These are phyloP conservation scores for Mycosphaerelloides madeirae DNA, from an alignment of 2,329 filamentous ascomycete genomes.

Conservation along the genomic window DNA sequence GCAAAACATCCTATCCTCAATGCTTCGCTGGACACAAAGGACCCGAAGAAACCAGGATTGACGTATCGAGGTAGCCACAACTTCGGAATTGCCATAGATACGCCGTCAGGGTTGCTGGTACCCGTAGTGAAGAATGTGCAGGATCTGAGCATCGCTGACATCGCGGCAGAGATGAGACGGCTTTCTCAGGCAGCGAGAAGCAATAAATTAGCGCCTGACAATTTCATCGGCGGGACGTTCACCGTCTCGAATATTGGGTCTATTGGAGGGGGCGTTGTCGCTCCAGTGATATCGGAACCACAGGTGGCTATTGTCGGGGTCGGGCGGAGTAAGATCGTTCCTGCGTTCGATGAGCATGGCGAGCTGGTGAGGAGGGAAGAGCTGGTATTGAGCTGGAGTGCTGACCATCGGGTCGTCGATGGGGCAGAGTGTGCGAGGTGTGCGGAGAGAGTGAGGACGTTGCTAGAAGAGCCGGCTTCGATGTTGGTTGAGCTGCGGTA, in stretches of 20 bases:
- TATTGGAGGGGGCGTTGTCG: slow-evolving; percentile 87
- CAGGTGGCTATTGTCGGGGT: slow-evolving; percentile 91
- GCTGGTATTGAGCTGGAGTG: slow-evolving; percentile 92
- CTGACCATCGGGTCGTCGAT: slow-evolving; percentile 90
- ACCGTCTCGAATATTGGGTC: slow-evolving; percentile 96
- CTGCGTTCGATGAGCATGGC: slow-evolving; percentile 61
- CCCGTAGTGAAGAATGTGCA: slow-evolving; percentile 86
- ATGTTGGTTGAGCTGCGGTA: slow-evolving; percentile 80
- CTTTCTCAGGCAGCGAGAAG: slow-evolving; percentile 67
- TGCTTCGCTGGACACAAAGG: slow-evolving; percentile 66
- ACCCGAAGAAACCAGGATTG: slow-evolving; percentile 64
- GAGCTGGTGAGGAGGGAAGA: slow-evolving; percentile 70
- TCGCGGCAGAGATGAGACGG: slow-evolving; percentile 70
- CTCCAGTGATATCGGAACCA: slow-evolving; percentile 82
- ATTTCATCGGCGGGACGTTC: slow-evolving; percentile 83
- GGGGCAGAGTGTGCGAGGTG: slow-evolving; percentile 91
- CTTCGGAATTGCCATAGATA: slow-evolving; percentile 94
- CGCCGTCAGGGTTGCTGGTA: slow-evolving; percentile 79
- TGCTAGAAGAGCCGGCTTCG: slow-evolving; percentile 77
- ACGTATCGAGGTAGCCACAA: slow-evolving; percentile 82
- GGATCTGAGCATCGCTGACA: slow-evolving; percentile 67
- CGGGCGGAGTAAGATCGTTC: slow-evolving; percentile 73
- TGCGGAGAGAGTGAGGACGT: slow-evolving; percentile 70
- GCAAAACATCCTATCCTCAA: slow-evolving; percentile 82
- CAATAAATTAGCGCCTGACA: slow-evolving; percentile 69